A percentile compares a stretch with the other conserved stretches of the same genome.
These are phyloP conservation scores for Melaleuca alternifolia DNA, from an alignment of 345 rosid genomes.

Conservation along the genomic window DNA sequence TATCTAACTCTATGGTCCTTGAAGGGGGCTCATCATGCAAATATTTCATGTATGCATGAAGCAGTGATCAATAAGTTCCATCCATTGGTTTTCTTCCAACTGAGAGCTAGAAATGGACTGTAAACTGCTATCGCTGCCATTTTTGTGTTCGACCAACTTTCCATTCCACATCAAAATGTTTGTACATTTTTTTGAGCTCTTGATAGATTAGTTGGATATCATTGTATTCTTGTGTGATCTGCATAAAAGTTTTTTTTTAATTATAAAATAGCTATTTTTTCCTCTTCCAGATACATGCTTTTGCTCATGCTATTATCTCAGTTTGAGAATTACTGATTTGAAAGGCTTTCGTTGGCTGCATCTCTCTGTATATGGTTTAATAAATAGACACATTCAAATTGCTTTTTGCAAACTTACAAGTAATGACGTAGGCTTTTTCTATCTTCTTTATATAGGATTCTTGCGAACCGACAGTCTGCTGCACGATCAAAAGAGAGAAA, in stretches of 20 bases:
- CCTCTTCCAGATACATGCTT: not conserved
- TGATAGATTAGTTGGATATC: not conserved
- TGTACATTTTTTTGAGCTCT: not conserved
- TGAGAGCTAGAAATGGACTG: not conserved
- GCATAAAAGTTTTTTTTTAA: not conserved
- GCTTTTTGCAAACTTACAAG: not conserved
- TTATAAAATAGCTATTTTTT: not conserved
- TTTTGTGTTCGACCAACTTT: not conserved
- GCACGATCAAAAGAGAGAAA: conserved; percentile 87
- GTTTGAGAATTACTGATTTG: not conserved
- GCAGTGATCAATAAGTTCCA: not conserved
- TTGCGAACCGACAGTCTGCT: conserved; percentile 83
- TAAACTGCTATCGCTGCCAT: not conserved
- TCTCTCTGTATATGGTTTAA: not conserved
- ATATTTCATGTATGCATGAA: not conserved
- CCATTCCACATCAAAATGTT: not conserved
- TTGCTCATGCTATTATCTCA: not conserved
- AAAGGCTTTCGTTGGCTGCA: not conserved
- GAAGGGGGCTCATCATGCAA: not conserved
- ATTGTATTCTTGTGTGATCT: not conserved
- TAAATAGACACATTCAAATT: not conserved
- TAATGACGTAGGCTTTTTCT: not conserved
- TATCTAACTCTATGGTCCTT: not conserved
- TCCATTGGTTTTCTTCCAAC: not conserved
- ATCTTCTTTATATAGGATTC: conserved; percentile 36